phyloP scores from a whole-genome alignment of 352 stramenopile genomes.

The Pythium brassicae region DNA sequence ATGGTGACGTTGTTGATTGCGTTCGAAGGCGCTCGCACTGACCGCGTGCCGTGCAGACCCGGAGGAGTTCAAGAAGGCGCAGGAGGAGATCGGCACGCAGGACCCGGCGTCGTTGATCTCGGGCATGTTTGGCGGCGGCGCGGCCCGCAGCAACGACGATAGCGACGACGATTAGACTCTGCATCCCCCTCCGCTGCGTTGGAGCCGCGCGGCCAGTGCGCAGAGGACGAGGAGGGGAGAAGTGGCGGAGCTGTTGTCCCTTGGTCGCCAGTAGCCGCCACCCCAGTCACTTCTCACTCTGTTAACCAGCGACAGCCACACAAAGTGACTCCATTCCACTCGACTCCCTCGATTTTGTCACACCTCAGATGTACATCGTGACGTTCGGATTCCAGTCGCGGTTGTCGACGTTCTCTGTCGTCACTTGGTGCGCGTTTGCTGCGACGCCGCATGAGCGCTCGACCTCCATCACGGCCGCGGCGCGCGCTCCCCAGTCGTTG shows the following conservation, averaged over 20 bases:
- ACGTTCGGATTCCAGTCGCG: conserved; percentile 73
- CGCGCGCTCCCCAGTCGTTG: conserved; percentile 67
- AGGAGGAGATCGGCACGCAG: conserved; percentile 75
- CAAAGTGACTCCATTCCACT: no score
- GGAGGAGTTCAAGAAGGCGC: conserved; percentile 84
- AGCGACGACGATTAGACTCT: conserved; percentile 64
- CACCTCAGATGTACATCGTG: conserved; percentile 60
- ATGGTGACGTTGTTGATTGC: no score
- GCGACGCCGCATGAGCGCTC: conserved; percentile 19
- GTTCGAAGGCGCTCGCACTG: neutral
- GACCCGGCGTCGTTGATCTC: conserved; percentile 65
- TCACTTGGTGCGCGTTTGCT: conserved; percentile 59
- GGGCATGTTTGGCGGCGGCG: conserved; percentile 66
- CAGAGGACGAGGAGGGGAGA: no score
- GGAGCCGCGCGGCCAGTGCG: no score
- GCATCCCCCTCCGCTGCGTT: conserved; percentile 4
- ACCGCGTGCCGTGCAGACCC: conserved; percentile 34
- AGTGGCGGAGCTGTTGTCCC: no score
- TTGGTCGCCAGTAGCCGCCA: no score
- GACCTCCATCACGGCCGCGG: conserved; percentile 34
- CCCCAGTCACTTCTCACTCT: no score
- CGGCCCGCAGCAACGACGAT: conserved; percentile 40
- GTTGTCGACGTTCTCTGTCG: conserved; percentile 57
- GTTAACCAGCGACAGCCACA: neutral
- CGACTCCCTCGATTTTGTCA: no score